Evolutionary conservation across 495 filamentous ascomycete genomes (phyloP), one percentile per base, ranked within the genome.

Genomic region (Articulospora tetracladia): DNA sequence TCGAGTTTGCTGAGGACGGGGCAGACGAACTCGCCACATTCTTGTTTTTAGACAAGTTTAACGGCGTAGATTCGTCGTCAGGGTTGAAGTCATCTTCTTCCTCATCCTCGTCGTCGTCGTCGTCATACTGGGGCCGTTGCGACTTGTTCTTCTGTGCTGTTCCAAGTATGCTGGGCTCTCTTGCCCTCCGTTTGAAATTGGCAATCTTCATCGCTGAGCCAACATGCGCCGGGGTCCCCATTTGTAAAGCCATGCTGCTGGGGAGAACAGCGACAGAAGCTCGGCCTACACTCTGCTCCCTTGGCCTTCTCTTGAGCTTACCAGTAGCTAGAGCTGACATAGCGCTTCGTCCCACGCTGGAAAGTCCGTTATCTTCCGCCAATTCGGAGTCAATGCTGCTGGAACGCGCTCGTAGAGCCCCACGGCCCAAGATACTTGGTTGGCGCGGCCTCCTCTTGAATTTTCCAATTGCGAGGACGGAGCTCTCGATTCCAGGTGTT

Each of bases 91-190:
- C 81, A 41, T 83, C 80, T 15, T 85, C 71, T 57, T 82, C 80
- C 27, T 84, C 79, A n/a, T 44, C 39, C 19, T 83, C 79, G 22
- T 1, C 78, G 60, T 39, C 80, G 20, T 84, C 79, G 22, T 2
- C 78, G 60, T 41, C 80, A 74, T 39, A 75, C 72, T 55, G 75
- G 53, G 69, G 63, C 50, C 66, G 77, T 20, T 74, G 74, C 55
- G 82, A 77, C 39, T 81, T 77, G 1, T 71, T 68, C 26, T 65
- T 68, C 52, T 84, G 82, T 64, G 83, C 80, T 74, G 85, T 84
- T 19, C 83, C 80, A 15, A 91, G 71, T 56, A 91, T 81, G 68
- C 86, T 90, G 6, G 83, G 81, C 68, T 90, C 86, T 70, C 86
- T 76, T 17, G 85, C 76, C 58, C 86, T 75, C 34, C 83, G 75